Evolutionary conservation across 306 rosid species (phyloP).

Genomic region (Pyrus betulifolia): DNA sequence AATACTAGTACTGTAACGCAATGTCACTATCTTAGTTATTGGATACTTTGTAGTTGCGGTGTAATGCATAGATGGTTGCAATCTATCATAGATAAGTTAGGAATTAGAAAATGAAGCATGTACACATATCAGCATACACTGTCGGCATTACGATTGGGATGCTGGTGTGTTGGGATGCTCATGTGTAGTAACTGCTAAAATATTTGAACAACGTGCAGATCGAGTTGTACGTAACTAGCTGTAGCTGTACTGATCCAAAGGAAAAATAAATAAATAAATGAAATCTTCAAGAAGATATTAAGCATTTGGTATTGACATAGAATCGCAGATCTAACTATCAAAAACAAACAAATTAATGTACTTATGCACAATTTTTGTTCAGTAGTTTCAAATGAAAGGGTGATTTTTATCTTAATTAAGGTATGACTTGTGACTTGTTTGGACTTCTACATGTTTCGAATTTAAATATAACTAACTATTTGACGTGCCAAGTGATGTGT

Average conservation of each 20-base stretch:
- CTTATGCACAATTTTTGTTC: not conserved
- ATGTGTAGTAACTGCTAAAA: not conserved
- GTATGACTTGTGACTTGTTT: not conserved
- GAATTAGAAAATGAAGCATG: not conserved
- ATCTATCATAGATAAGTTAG: not conserved
- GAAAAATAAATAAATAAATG: too few species aligned
- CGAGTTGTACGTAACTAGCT: too few species aligned
- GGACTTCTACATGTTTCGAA: not conserved
- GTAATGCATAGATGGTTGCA: not conserved
- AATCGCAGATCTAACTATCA: too few species aligned
- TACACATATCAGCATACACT: not conserved
- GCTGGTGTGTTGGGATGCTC: too few species aligned
- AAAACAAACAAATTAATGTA: too few species aligned
- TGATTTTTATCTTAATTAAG: too few species aligned
- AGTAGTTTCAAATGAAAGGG: not conserved
- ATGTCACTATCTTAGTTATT: constrained; percentile 10
- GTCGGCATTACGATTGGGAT: not conserved
- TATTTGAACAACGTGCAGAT: too few species aligned
- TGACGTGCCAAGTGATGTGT: not conserved
- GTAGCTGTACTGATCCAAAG: too few species aligned
- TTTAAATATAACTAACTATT: not conserved
- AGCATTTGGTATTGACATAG: too few species aligned
- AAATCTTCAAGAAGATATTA: too few species aligned
- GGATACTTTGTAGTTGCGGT: not conserved
- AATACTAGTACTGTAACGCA: not conserved